Evolutionary conservation across 176 grass and related monocot genomes (phyloP).

Genomic region (Oryza punctata): DNA sequence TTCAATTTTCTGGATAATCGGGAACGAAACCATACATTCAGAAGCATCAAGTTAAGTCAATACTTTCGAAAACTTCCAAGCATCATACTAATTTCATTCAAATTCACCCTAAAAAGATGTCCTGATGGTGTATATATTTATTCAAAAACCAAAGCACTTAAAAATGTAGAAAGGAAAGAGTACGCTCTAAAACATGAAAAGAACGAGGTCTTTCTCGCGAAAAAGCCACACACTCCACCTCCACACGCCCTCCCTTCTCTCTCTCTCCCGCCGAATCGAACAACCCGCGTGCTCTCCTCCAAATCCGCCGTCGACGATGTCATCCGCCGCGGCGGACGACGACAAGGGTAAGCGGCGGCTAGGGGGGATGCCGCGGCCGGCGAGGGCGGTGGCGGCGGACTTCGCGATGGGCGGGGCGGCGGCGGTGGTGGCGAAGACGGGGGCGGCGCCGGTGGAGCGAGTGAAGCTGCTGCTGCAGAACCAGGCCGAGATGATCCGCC

Average conservation of each 20-base stretch:
- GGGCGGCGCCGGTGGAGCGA: slow-evolving; percentile 78
- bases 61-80: no score
- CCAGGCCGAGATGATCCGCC: slow-evolving; percentile 80
- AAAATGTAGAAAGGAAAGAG: no score
- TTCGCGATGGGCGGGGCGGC: slow-evolving; percentile 86
- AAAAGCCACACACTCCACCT: neutral
- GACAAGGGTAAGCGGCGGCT: neutral
- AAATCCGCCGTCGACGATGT: neutral
- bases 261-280: neutral
- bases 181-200: no score
- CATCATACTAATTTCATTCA: no score
- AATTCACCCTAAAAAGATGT: no score
- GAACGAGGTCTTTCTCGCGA: neutral
- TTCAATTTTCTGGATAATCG: no score
- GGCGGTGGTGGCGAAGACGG: slow-evolving; percentile 77
- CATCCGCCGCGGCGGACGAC: neutral
- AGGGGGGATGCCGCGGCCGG: slow-evolving; percentile 11
- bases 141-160: no score
- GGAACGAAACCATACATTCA: no score
- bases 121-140: no score
- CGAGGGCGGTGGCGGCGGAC: slow-evolving; percentile 59
- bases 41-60: no score
- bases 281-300: no score
- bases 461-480: slow-evolving; percentile 97
- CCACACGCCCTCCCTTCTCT: no score